phyloP scores from a whole-genome alignment of 495 filamentous ascomycete species.

The Neurospora sp. region DNA sequence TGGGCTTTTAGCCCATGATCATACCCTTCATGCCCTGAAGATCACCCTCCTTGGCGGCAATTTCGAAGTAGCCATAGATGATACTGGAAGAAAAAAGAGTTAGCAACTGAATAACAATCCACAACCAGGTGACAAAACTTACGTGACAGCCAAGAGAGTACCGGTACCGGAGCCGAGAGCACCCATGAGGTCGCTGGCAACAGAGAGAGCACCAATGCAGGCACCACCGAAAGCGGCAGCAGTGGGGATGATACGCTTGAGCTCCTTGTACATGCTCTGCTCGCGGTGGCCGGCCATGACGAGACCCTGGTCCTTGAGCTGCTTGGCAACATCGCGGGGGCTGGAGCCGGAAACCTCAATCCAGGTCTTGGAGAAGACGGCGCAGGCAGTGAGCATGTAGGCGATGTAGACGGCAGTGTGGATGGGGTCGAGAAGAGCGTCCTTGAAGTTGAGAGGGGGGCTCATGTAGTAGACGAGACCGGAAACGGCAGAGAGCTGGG shows the following conservation, averaged over 20 bases:
- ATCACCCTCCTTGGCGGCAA: slow-evolving; percentile 96
- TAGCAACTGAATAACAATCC: slow-evolving; percentile 9
- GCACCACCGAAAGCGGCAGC: slow-evolving; percentile 98
- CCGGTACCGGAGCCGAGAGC: slow-evolving; percentile 95
- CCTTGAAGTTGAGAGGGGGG: slow-evolving; percentile 92
- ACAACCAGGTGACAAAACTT: slow-evolving; percentile 36
- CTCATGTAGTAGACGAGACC: slow-evolving; percentile 99
- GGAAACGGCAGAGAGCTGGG: slow-evolving; percentile 85
- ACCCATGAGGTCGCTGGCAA: slow-evolving; percentile 90
- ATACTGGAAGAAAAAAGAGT: slow-evolving; percentile 47
- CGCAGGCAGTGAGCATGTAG: slow-evolving; percentile 96
- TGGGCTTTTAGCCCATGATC: slow-evolving; percentile 48
- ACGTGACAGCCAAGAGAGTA: slow-evolving; percentile 98
- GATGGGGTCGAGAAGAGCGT: slow-evolving; percentile 89
- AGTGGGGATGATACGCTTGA: slow-evolving; percentile 97
- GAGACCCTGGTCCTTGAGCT: slow-evolving; percentile 98
- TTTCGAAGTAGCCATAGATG: slow-evolving; percentile 98
- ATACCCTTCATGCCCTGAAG: slow-evolving; percentile 86
- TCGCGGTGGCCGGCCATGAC: slow-evolving; percentile 99
- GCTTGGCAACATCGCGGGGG: slow-evolving; percentile 97
- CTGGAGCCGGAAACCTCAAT: slow-evolving; percentile 98
- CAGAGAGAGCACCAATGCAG: slow-evolving; percentile 95
- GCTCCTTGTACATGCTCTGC: slow-evolving; percentile 99
- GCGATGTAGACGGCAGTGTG: slow-evolving; percentile 92
- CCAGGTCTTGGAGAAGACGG: slow-evolving; percentile 99